Percentiles rank a stretch among this genome's conserved stretches.
These are phyloP conservation scores for Jamesozyma piceae DNA, from an alignment of 805 yeast species.

Conservation along the genomic window DNA sequence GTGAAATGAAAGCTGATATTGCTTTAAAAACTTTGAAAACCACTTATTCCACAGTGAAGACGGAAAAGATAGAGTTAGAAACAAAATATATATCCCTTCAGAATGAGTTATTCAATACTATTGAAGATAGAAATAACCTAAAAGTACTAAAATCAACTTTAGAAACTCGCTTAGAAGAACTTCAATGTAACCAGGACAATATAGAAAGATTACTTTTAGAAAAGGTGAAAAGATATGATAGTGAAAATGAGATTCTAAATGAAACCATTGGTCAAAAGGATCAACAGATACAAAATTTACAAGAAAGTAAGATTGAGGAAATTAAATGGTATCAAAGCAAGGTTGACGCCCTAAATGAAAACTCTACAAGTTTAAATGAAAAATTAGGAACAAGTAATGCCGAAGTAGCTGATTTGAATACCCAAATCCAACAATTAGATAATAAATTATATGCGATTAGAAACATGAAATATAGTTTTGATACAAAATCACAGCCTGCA, in stretches of 20 bases:
- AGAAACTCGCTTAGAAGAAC: neutral
- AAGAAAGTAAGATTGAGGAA: conserved; percentile 36
- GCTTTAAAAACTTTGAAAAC: neutral
- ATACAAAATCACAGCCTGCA: neutral
- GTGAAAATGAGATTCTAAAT: neutral
- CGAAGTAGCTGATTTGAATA: neutral
- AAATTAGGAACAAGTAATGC: neutral
- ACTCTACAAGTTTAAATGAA: neutral
- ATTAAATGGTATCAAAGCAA: conserved; percentile 50
- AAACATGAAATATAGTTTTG: neutral
- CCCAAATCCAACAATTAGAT: neutral
- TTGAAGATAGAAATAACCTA: conserved; percentile 1
- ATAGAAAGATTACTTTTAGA: neutral
- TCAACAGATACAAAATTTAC: neutral
- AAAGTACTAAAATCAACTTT: neutral
- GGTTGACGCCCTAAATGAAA: conserved; percentile 41
- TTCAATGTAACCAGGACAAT: neutral
- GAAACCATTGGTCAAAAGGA: neutral
- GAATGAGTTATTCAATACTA: neutral
- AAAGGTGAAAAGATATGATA: neutral
- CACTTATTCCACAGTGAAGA: neutral
- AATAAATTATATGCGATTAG: neutral
- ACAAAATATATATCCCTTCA: neutral
- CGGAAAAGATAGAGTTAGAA: neutral
- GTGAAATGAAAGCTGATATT: neutral